A percentile compares a stretch with the other conserved stretches of the same genome.
These are phyloP conservation scores for Nakazawaea siamensis DNA, from an alignment of 805 yeast genomes.

Conservation along the genomic window DNA sequence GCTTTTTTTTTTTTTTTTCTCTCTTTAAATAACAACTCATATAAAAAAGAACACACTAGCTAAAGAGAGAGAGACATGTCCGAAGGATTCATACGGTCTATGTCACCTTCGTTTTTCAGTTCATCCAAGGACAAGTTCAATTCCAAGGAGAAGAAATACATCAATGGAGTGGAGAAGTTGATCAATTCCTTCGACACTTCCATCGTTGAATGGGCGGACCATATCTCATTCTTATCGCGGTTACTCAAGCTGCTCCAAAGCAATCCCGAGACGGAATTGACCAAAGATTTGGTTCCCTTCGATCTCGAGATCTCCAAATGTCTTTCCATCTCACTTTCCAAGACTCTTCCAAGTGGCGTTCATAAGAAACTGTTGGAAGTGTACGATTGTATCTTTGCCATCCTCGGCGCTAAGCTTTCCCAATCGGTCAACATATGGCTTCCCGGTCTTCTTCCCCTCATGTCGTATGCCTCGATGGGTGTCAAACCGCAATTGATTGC, in stretches of 20 bases:
- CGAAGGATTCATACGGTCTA: conserved; percentile 15
- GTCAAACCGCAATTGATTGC: conserved; percentile 73
- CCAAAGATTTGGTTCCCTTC: conserved; percentile 54
- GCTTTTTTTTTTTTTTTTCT: too few species aligned
- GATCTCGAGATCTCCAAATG: conserved; percentile 59
- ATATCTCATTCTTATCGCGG: conserved; percentile 79
- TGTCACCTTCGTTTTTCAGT: conserved; percentile 20
- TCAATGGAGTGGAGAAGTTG: conserved; percentile 63
- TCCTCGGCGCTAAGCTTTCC: conserved; percentile 52
- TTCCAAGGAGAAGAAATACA: conserved; percentile 62
- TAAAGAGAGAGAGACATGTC: too few species aligned
- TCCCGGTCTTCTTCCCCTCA: conserved; percentile 85
- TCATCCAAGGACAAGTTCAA: conserved; percentile 24
- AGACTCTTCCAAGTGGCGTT: conserved; percentile 88
- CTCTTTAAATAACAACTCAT: too few species aligned
- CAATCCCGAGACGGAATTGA: conserved; percentile 29
- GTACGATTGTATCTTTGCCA: conserved; percentile 61
- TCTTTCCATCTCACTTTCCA: conserved; percentile 71
- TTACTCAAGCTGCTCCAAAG: conserved; percentile 63
- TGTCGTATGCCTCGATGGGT: conserved; percentile 82
- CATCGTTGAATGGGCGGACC: conserved; percentile 96
- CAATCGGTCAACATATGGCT: conserved; percentile 67
- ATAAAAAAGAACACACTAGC: too few species aligned
- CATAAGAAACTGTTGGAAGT: conserved; percentile 82
- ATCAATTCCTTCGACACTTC: conserved; percentile 61